Evolutionary conservation across 805 yeast species (phyloP), one percentile per base, ranked within the genome.

Genomic region (Yarrowia sp.): DNA sequence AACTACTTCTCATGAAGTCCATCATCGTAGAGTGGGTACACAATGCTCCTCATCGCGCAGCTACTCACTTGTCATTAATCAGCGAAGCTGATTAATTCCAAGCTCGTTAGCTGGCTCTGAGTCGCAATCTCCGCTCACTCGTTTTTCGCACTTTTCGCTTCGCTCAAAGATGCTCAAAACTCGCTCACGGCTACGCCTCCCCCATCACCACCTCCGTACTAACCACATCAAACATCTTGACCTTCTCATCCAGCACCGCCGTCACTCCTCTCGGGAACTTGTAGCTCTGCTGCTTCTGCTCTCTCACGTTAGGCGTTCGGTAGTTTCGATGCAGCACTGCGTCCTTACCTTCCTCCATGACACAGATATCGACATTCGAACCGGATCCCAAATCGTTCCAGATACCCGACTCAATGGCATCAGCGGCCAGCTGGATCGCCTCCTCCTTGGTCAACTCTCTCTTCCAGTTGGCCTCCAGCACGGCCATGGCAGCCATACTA

Each of bases 341-440:
- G 22, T 79, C 79, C 72, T 74, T 86, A 68, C 95, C 97, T 45
- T 84, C 79, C 78, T 93, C 98, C 96, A 95, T 91, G 15, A 95
- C 98, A 80, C 98, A 95, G 68, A 95, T 80, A 75, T 95, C 99
- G 41, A 95, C 98, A 74, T 95, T 95, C 33, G 99, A 95, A 75
- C 99, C 99, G 1, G 98, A 93, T 58, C 99, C 99, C 74, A 93
- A 84, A 81, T 95, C 99, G 77, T 95, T 95, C 97, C 97, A 95
- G 73, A 95, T 93, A 84, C 99, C 99, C 15, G 97, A 91, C 78
- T 90, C 90, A 73, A 95, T 95, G 31, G 98, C 98, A 70, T 90
- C 92, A 3, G 97, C 81, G 67, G 97, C 93, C 64, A 95, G 81
- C 70, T 84, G 86, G 79, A 92, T 86, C n/a, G 98, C 98, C 75